These are phyloP conservation scores for Penicillium decumbens DNA, from an alignment of 2,329 filamentous ascomycete genomes.

Conservation along the genomic window DNA sequence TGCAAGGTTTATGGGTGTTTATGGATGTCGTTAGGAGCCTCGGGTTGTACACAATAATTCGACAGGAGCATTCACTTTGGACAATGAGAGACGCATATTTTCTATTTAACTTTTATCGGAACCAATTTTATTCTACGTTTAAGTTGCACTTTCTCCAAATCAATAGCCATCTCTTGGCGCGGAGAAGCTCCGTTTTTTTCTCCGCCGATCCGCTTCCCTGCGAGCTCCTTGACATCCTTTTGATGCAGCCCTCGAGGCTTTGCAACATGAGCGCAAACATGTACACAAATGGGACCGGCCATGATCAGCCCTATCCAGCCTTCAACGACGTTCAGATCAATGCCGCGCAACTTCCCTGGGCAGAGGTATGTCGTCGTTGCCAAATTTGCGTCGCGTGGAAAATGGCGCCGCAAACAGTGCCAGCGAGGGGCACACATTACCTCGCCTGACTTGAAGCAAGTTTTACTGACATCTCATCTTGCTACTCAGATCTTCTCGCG, in stretches of 20 bases:
- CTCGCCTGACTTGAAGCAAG: neutral
- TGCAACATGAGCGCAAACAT: neutral
- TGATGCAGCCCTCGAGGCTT: neutral
- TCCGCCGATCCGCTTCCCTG: conserved; percentile 14
- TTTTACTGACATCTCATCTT: neutral
- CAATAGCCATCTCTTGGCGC: conserved; percentile 17
- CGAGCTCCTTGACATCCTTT: conserved; percentile 1
- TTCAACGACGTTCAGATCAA: neutral
- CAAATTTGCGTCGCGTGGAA: neutral
- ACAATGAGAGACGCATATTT: neutral
- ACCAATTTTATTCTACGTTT: neutral
- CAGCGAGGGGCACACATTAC: neutral
- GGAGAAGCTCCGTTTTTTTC: conserved; percentile 17
- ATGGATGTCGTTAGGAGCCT: conserved; percentile 7
- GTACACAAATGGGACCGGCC: neutral
- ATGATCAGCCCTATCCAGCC: neutral
- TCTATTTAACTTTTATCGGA: neutral
- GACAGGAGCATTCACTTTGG: neutral
- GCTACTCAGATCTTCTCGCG: conserved; percentile 35
- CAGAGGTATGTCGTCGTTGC: conserved; percentile 20
- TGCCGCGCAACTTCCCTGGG: conserved; percentile 12
- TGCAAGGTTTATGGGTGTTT: neutral
- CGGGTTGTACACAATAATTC: neutral
- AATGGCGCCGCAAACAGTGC: conserved; percentile 2
- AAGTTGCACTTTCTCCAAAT: neutral